Evolutionary conservation across 768 basidiomycete genomes (phyloP), one percentile per base, ranked within the genome.

Genomic region (Calocera cornea): DNA sequence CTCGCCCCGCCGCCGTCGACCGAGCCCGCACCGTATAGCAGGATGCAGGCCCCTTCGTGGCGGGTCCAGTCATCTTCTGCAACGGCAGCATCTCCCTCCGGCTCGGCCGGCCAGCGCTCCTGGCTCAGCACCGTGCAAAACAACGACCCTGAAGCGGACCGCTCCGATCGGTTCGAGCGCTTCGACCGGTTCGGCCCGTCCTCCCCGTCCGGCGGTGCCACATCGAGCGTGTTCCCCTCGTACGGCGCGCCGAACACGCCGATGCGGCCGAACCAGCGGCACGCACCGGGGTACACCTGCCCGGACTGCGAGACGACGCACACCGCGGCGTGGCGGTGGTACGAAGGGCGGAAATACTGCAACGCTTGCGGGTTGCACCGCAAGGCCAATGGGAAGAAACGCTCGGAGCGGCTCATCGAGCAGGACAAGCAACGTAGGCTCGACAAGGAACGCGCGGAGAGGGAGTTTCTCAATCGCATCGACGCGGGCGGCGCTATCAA

Each of bases 231-330:
- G 54, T 60, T 60, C 31, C 54, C 54, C 31, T 60, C 54, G 16
- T 60, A 60, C 54, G 54, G 54, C 14, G 54, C 54, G 22, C 54
- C 54, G 2, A 29, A 60, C 54, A 31, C 54, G 14, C 54, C 54
- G 2, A 60, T 60, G 54, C 24, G 54, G 31, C 54, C 54, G 16
- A 60, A 60, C 54, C 54, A 60, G 31, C 54, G 54, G 54, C 54
- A 60, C 31, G 54, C 54, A 27, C 54, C 54, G 11, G 54, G 54
- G 10, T 60, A 60, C 27, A 60, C 54, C 5, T 60, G 54, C 54
- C 54, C 54, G 16, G 54, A 60, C 54, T 60, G 54, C 54, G 54
- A 60, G 54, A 60, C 54, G 54, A 60, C 54, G 54, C 54, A 60
- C 19, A 60, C 54, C 2, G 54, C 54, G 11, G 54, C 54, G 14